Conservation (phyloP, 2,329 filamentous ascomycete species). For the Lecanoromycetidae sp. region DNA sequence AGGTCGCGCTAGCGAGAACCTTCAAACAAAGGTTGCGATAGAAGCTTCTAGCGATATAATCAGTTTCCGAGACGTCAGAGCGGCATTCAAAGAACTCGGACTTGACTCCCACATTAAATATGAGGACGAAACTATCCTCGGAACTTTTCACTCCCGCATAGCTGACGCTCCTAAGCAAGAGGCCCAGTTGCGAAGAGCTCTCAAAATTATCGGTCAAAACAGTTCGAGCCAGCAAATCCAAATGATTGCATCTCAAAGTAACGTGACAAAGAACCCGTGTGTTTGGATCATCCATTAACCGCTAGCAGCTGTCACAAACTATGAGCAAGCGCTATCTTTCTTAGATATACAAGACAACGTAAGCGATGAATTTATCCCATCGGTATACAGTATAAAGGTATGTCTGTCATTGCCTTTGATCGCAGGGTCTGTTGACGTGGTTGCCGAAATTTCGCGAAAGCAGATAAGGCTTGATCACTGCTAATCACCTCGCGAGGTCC, state of each 20-base stretch:
- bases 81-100: slow-evolving; percentile 49
- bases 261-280: too few relatives aligned
- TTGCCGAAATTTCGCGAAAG: too few relatives aligned
- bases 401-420: neutral
- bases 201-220: slow-evolving; percentile 49
- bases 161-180: slow-evolving; percentile 43
- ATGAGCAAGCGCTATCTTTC: slow-evolving; percentile 51
- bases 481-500: neutral
- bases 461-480: neutral
- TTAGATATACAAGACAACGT: slow-evolving; percentile 41
- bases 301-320: slow-evolving; percentile 46
- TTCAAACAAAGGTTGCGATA: slow-evolving; percentile 46
- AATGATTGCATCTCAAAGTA: slow-evolving; percentile 44
- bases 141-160: slow-evolving; percentile 47
- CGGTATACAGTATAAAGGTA: slow-evolving; percentile 33
- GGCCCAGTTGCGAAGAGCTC: slow-evolving; percentile 42
- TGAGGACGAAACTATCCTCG: slow-evolving; percentile 50
- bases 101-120: slow-evolving; percentile 36
- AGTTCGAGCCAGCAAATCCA: slow-evolving; percentile 47
- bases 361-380: slow-evolving; percentile 45
- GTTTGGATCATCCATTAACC: too few relatives aligned
- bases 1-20: slow-evolving; percentile 42
- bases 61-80: slow-evolving; percentile 43
- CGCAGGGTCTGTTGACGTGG: too few relatives aligned
- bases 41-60: slow-evolving; percentile 48